Evolutionary conservation across 2,329 filamentous ascomycete species (phyloP).

Genomic region (Cladophialophora yegresii): DNA sequence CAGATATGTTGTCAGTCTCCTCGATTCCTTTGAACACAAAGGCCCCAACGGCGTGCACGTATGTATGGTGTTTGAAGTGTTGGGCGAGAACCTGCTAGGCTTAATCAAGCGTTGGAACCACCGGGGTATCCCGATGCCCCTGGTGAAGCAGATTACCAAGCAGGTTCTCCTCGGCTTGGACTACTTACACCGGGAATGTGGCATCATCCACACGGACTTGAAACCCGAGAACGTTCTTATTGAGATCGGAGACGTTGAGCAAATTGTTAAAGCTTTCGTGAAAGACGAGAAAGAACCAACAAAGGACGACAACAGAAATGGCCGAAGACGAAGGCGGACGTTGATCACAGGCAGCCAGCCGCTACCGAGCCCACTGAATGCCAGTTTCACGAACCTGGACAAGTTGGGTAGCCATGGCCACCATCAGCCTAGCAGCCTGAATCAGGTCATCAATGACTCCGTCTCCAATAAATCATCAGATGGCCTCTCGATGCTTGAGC

Average conservation of each 20-base stretch:
- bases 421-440: conserved; percentile 70
- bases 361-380: conserved; percentile 88
- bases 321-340: conserved; percentile 82
- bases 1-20: conserved; percentile 89
- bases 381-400: conserved; percentile 80
- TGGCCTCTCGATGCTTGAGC: conserved; percentile 61
- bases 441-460: conserved; percentile 76
- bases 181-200: conserved; percentile 95
- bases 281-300: conserved; percentile 75
- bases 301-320: conserved; percentile 90
- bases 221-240: conserved; percentile 98
- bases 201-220: conserved; percentile 90
- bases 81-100: conserved; percentile 91
- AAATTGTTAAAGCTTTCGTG: conserved; percentile 95
- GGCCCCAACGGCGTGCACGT: conserved; percentile 95
- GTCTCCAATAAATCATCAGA: conserved; percentile 41
- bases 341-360: conserved; percentile 97
- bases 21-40: conserved; percentile 97
- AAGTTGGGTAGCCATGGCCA: conserved; percentile 59
- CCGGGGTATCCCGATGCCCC: conserved; percentile 88
- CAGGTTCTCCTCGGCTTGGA: conserved; percentile 94
- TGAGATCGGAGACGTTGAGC: conserved; percentile 97
- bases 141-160: conserved; percentile 98
- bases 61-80: conserved; percentile 98
- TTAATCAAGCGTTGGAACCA: conserved; percentile 99